Evolutionary conservation across 305 asterid genomes (phyloP), one percentile per base, ranked within the genome.

Genomic region (Solanum hybrid): DNA sequence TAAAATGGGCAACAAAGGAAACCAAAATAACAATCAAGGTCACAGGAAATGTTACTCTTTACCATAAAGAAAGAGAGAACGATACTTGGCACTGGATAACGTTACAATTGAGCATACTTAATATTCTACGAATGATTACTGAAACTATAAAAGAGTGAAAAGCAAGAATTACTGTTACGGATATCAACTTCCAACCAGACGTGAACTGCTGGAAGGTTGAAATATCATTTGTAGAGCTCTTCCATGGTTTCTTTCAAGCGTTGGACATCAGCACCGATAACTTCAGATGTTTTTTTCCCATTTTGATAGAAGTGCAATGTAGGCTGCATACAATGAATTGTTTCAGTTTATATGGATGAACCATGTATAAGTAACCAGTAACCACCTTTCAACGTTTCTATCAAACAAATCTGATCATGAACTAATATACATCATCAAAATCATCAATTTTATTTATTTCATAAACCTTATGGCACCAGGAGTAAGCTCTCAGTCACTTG

Each of bases 271-370:
- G 98, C 98, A 81, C 99, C 99, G 12, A 96, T 85, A 35, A 97
- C 95, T 93, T 93, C 97, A 5, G 92, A 92, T 0, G 96, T 95
- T 89, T 93, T 95, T 89, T 95, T 94, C 80, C 99, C 99, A 89
- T 95, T 92, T 89, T 95, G 96, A 92, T 93, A 97, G 94, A 97
- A 95, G 93, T 94, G 97, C 66, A 97, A 89, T 3, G 99, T 97
- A 73, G 99, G 99, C 99, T 96, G 98, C 95, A 94, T 51, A 80
- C 89, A 32, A 56, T 56, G 76, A 56, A 85, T 85, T 9, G 32
- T 56, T 85, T 51, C 32, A 85, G 42, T 32, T 85, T 56, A 85
- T 11, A 56, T 31, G 7, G 12, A 85, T 56, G 45, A 85, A 22
- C 22, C 76, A 22, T 29, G 87, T 19, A 85, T 10, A 31, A 51